These are phyloP conservation scores for Lotmaria passim DNA, from an alignment of 208 protist species.

Conservation along the genomic window DNA sequence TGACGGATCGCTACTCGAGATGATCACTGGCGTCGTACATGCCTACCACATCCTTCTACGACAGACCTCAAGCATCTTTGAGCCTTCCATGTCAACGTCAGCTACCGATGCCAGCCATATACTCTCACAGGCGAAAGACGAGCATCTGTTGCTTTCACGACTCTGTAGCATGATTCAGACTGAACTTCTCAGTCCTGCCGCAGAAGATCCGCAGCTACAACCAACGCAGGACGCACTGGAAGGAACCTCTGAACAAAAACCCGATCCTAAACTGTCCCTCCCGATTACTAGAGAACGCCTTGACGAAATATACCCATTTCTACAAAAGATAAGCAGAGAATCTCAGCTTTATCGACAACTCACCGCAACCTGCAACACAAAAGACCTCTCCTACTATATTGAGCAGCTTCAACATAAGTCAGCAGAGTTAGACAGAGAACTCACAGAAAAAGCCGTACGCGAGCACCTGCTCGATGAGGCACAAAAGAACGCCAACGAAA, in stretches of 20 bases:
- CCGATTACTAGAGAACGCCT: background rate
- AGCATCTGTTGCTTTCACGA: background rate
- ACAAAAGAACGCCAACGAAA: background rate
- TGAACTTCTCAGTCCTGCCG: background rate
- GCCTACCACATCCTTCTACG: slow-evolving; percentile 13
- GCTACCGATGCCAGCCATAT: background rate
- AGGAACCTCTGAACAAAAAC: background rate
- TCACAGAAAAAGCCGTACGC: background rate
- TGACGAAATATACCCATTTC: background rate
- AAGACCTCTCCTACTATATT: background rate
- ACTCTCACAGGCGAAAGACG: background rate
- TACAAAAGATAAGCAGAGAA: background rate
- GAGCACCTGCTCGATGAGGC: background rate
- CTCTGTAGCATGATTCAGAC: slow-evolving; percentile 7
- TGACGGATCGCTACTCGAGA: slow-evolving; percentile 8
- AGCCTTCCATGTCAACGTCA: too few relatives aligned
- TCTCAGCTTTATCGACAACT: background rate
- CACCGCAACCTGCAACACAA: background rate
- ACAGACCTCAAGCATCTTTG: background rate
- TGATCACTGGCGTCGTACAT: slow-evolving; percentile 17
- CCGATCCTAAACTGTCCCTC: background rate
- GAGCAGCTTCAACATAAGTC: background rate
- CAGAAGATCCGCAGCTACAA: background rate
- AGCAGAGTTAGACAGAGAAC: background rate
- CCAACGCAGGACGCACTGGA: background rate